Evolutionary conservation across 768 basidiomycete genomes (phyloP).

Genomic region (Rickenella mellea): DNA sequence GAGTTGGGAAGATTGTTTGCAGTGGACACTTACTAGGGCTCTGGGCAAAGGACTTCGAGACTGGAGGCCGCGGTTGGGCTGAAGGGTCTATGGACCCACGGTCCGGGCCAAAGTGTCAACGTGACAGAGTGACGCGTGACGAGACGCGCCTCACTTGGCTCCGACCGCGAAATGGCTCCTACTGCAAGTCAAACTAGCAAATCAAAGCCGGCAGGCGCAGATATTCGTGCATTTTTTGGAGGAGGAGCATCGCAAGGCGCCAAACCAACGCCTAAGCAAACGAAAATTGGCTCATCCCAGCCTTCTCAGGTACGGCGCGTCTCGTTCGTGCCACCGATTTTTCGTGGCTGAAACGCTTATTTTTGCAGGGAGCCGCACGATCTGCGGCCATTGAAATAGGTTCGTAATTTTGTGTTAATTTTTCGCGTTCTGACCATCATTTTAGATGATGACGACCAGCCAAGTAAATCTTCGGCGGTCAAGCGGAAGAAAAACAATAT

Average conservation of each 20-base stretch:
- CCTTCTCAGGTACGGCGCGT: neutral
- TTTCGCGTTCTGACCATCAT: constrained; percentile 4
- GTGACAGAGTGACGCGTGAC: too few relatives aligned
- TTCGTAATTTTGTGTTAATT: constrained; percentile 5
- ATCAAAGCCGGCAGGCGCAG: constrained; percentile 4
- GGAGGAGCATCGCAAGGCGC: neutral
- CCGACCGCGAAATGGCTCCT: too few relatives aligned
- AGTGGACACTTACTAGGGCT: too few relatives aligned
- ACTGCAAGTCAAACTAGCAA: too few relatives aligned
- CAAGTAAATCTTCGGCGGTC: constrained; percentile 6
- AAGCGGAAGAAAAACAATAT: constrained; percentile 25
- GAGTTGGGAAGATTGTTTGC: too few relatives aligned
- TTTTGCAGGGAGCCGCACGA: constrained; percentile 3
- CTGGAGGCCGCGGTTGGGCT: too few relatives aligned
- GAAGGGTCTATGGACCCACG: too few relatives aligned
- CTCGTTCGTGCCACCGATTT: neutral
- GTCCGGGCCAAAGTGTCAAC: too few relatives aligned
- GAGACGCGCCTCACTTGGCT: too few relatives aligned
- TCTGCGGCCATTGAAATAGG: constrained; percentile 21
- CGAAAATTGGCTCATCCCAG: neutral
- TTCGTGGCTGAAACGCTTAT: neutral
- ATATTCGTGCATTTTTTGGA: constrained; percentile 4
- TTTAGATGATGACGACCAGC: constrained; percentile 15
- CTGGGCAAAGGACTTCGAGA: too few relatives aligned
- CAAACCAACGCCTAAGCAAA: neutral